Percentiles rank a stretch among this genome's conserved stretches.
These are phyloP conservation scores for Suillus spraguei DNA, from an alignment of 768 basidiomycete genomes.

Conservation along the genomic window DNA sequence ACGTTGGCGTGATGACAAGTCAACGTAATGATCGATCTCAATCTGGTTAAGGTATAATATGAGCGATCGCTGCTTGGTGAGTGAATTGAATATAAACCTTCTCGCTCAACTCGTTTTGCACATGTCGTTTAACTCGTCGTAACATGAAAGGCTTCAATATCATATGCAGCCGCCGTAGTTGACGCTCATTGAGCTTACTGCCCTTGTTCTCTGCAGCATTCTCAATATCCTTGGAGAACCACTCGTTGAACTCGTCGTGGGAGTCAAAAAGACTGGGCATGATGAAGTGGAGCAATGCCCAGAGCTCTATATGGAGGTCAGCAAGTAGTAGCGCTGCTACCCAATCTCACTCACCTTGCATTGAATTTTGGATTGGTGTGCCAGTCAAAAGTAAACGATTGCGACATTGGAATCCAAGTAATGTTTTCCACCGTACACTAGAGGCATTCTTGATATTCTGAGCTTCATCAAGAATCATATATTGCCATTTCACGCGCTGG, in stretches of 20 bases:
- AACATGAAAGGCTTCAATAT: slow-evolving; percentile 99
- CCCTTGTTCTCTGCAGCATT: slow-evolving; percentile 92
- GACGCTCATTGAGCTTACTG: slow-evolving; percentile 91
- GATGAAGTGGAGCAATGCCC: slow-evolving; percentile 98
- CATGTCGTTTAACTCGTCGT: slow-evolving; percentile 93
- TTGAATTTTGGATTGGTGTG: slow-evolving; percentile 98
- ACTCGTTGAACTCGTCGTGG: slow-evolving; percentile 98
- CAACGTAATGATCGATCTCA: slow-evolving; percentile 93
- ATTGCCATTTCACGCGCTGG: slow-evolving; percentile 98
- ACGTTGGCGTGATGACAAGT: slow-evolving; percentile 91
- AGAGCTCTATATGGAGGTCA: slow-evolving; percentile 66
- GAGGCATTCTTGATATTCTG: slow-evolving; percentile 99
- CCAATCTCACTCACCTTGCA: slow-evolving; percentile 77
- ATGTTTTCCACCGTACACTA: slow-evolving; percentile 95
- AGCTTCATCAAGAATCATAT: slow-evolving; percentile 99
- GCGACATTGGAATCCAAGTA: slow-evolving; percentile 93
- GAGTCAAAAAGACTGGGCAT: slow-evolving; percentile 99
- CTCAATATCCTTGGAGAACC: slow-evolving; percentile 99
- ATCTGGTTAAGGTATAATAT: slow-evolving; percentile 83
- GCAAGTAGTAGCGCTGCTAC: background rate
- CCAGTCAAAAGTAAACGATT: slow-evolving; percentile 95
- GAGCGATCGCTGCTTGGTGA: slow-evolving; percentile 81
- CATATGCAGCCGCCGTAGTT: slow-evolving; percentile 94
- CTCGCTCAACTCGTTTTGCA: slow-evolving; percentile 99
- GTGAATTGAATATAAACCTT: slow-evolving; percentile 58